phyloP scores from a whole-genome alignment of 345 rosid genomes.

The Eucalyptus globulus region DNA sequence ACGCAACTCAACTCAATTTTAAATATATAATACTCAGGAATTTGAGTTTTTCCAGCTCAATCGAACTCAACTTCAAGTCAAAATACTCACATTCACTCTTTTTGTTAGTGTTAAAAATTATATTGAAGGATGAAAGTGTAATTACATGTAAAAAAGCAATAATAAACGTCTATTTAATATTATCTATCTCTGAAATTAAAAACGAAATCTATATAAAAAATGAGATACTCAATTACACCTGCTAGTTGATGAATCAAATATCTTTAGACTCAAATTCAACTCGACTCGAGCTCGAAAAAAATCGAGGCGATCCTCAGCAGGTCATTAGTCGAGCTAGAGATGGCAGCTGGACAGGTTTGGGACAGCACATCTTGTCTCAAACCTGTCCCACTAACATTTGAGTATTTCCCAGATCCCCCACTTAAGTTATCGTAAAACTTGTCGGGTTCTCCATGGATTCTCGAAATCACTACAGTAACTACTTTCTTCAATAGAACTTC shows the following conservation, averaged over 20 bases:
- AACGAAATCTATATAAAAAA: not conserved
- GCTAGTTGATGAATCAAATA: not conserved
- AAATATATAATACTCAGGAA: not conserved
- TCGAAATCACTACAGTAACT: not conserved
- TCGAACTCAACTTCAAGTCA: not conserved
- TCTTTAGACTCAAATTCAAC: too few relatives aligned
- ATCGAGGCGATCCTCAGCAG: too few relatives aligned
- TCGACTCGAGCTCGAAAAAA: too few relatives aligned
- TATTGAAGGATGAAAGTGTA: not conserved
- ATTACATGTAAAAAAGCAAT: not conserved
- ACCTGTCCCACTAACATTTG: not conserved
- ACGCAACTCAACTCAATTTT: not conserved
- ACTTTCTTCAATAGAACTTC: not conserved
- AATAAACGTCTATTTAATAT: not conserved
- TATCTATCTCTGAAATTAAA: not conserved
- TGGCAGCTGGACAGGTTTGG: not conserved
- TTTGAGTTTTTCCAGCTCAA: not conserved
- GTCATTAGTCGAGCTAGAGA: too few relatives aligned
- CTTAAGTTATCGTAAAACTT: not conserved
- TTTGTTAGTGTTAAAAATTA: not conserved
- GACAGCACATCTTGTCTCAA: not conserved
- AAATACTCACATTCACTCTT: not conserved
- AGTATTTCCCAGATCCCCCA: not conserved
- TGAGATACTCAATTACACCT: not conserved
- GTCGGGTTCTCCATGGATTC: not conserved